Conservation (phyloP, 129 eudicot species). For the Pulicaria dysenterica region DNA sequence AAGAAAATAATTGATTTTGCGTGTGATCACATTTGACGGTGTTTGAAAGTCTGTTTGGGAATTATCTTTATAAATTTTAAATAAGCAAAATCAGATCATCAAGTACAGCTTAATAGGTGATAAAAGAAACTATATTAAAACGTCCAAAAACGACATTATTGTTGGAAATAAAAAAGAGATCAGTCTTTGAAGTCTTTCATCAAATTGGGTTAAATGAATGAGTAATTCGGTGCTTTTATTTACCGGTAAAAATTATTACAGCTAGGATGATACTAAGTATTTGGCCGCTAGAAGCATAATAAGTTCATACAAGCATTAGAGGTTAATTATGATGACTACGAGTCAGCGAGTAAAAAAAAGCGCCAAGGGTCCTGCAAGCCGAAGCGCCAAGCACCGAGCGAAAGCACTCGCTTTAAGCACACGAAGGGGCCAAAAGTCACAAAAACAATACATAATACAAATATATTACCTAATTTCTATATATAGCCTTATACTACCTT, state of each 20-base stretch:
- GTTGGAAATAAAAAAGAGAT: background rate
- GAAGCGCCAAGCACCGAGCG: too few relatives aligned
- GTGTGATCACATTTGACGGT: background rate
- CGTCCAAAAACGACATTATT: background rate
- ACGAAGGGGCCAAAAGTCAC: too few relatives aligned
- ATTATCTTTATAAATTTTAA: background rate
- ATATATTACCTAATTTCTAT: too few relatives aligned
- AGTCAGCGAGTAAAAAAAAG: too few relatives aligned
- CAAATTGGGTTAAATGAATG: background rate
- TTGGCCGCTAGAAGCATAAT: background rate
- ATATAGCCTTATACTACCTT: too few relatives aligned
- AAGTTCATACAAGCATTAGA: background rate
- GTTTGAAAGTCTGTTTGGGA: background rate
- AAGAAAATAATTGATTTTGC: background rate
- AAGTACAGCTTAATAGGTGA: background rate
- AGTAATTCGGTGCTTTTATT: background rate
- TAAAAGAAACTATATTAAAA: background rate
- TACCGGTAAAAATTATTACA: background rate
- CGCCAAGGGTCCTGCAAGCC: too few relatives aligned
- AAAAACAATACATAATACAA: too few relatives aligned
- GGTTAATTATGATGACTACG: background rate
- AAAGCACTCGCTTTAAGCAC: too few relatives aligned
- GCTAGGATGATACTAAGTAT: background rate
- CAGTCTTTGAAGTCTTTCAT: background rate
- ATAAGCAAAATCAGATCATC: background rate